These are phyloP conservation scores for Lentinus polychrous DNA, from an alignment of 1,284 basidiomycete species.

Conservation along the genomic window DNA sequence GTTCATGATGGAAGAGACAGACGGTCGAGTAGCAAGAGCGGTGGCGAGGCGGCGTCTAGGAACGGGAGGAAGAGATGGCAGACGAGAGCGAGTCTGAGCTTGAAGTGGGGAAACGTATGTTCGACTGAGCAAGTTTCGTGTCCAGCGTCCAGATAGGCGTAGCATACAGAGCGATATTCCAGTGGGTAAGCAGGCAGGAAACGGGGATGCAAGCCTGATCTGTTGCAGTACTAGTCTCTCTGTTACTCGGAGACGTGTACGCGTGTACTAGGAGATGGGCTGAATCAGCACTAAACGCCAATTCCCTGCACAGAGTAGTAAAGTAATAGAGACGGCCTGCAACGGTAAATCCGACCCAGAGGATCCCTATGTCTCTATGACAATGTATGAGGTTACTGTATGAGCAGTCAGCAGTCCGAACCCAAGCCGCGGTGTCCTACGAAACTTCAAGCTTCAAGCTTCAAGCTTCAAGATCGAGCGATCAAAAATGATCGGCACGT, in stretches of 20 bases:
- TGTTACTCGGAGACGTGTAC: background rate
- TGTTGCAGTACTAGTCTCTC: background rate
- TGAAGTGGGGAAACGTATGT: background rate
- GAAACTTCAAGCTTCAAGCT: too few species aligned
- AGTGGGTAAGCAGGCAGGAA: background rate
- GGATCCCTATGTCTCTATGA: too few species aligned
- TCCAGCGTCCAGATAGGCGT: slow-evolving; percentile 8
- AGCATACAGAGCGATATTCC: slow-evolving; percentile 8
- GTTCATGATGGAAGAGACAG: background rate
- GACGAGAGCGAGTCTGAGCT: background rate
- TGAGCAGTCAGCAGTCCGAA: too few species aligned
- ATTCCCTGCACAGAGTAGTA: background rate
- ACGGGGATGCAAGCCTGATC: background rate
- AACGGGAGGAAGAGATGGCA: background rate
- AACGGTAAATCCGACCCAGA: background rate
- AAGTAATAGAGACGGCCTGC: background rate
- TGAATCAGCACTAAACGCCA: background rate
- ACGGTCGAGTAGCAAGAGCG: background rate
- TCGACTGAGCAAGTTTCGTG: background rate
- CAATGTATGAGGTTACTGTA: too few species aligned
- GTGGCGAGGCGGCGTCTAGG: background rate
- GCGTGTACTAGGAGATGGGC: too few species aligned
- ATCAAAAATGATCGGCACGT: too few species aligned
- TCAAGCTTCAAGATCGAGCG: too few species aligned
- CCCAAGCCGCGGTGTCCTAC: too few species aligned